phyloP scores from a whole-genome alignment of 768 basidiomycete species.

The Hebeloma cylindrosporum region DNA sequence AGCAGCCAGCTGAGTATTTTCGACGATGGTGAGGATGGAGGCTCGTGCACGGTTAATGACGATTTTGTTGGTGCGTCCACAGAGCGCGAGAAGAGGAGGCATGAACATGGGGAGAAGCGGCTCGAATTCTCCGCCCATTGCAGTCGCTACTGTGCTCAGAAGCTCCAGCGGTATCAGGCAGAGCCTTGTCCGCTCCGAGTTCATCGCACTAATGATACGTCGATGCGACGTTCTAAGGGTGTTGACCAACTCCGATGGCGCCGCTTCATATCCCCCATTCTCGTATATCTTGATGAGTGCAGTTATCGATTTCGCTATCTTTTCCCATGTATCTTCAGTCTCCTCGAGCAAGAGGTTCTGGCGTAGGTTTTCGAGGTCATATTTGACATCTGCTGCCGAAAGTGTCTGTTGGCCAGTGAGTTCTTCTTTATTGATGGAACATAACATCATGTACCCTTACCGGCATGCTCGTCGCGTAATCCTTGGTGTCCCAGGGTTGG shows the following conservation, averaged over 20 bases:
- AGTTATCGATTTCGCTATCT: conserved; percentile 50
- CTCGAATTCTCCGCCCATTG: conserved; percentile 63
- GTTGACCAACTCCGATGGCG: conserved; percentile 47
- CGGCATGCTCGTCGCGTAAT: conserved; percentile 1
- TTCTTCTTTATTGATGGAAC: too few species aligned
- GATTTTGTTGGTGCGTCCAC: conserved; percentile 78
- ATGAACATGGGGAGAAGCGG: conserved; percentile 65
- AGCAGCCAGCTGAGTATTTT: conserved; percentile 63
- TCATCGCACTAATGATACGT: conserved; percentile 57
- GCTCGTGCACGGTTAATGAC: conserved; percentile 63
- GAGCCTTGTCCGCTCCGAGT: conserved; percentile 72
- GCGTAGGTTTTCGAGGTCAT: conserved; percentile 44
- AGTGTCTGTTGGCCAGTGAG: not conserved
- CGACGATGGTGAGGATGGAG: conserved; percentile 60
- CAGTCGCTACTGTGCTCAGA: conserved; percentile 50
- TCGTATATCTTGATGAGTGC: conserved; percentile 49
- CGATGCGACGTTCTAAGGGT: conserved; percentile 52
- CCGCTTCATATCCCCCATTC: conserved; percentile 51
- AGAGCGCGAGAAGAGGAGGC: conserved; percentile 65
- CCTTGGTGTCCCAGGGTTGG: too few species aligned
- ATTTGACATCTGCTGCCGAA: conserved; percentile 20
- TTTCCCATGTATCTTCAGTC: conserved; percentile 82
- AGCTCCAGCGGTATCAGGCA: conserved; percentile 69
- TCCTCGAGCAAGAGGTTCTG: conserved; percentile 48
- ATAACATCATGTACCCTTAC: not conserved